Conservation (phyloP, 345 rosid species). For the Hibiscus syriacus region DNA sequence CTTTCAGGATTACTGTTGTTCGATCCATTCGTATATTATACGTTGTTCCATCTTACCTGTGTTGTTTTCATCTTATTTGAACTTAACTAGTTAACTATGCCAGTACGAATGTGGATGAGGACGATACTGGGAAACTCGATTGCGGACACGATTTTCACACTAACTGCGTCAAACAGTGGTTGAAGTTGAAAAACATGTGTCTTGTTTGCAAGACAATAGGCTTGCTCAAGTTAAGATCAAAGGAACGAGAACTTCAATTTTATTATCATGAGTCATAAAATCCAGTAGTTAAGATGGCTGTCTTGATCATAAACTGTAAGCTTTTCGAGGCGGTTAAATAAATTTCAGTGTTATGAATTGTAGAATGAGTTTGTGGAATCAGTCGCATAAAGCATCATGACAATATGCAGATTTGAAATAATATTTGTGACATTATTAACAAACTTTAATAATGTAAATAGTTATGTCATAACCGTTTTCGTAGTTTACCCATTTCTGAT, state of each 20-base stretch:
- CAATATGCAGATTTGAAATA: background rate
- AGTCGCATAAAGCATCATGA: slow-evolving; percentile 10
- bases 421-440: background rate
- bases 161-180: slow-evolving; percentile 76
- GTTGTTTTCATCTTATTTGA: background rate
- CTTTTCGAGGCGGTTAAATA: background rate
- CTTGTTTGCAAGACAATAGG: slow-evolving; percentile 82
- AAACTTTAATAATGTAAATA: background rate
- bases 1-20: too few relatives aligned
- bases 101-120: slow-evolving; percentile 80
- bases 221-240: slow-evolving; percentile 25
- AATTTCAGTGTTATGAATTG: slow-evolving; percentile 4
- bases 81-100: background rate
- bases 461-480: too few relatives aligned
- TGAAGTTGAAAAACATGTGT: slow-evolving; percentile 71
- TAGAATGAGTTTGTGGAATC: slow-evolving; percentile 9
- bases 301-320: background rate
- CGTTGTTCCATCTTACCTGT: background rate
- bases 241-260: background rate
- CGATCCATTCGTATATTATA: slow-evolving; percentile 59
- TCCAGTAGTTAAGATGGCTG: background rate
- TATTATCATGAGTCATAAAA: too few relatives aligned
- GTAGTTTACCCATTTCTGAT: too few relatives aligned
- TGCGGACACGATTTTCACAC: slow-evolving; percentile 79
- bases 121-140: slow-evolving; percentile 62